These are phyloP conservation scores for Chloranthus sessilifolius DNA, from an alignment of 164 flowering plant genomes.

Conservation along the genomic window DNA sequence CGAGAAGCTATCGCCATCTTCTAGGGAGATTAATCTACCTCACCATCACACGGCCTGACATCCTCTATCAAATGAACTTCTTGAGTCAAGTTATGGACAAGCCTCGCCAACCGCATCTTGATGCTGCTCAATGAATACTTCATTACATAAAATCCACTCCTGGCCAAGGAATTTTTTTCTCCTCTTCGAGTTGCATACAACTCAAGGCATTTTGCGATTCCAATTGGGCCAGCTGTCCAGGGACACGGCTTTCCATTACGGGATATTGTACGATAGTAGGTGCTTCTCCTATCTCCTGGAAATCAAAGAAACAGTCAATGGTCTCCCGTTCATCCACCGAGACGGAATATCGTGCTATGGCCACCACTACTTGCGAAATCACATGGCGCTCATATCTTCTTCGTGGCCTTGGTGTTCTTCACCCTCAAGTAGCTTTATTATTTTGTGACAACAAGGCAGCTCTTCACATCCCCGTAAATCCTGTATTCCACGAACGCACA, in stretches of 20 bases:
- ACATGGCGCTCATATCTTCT: background rate
- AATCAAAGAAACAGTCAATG: background rate
- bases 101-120: background rate
- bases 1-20: background rate
- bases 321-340: background rate
- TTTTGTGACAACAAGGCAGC: background rate
- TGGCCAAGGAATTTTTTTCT: background rate
- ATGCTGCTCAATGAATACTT: background rate
- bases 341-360: background rate
- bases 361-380: background rate
- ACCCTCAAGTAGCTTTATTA: background rate
- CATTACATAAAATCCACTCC: background rate
- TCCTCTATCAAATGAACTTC: background rate
- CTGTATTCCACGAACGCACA: background rate
- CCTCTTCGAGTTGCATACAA: background rate
- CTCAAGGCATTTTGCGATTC: background rate
- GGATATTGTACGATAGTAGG: background rate
- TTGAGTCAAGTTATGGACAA: background rate
- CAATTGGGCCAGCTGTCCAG: background rate
- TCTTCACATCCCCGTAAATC: background rate
- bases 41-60: background rate
- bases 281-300: slow-evolving; percentile 3
- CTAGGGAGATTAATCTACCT: background rate
- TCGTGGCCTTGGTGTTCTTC: background rate
- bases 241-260: background rate